phyloP scores from a whole-genome alignment of 495 filamentous ascomycete species.

The Hyphodiscus hymeniophilus region DNA sequence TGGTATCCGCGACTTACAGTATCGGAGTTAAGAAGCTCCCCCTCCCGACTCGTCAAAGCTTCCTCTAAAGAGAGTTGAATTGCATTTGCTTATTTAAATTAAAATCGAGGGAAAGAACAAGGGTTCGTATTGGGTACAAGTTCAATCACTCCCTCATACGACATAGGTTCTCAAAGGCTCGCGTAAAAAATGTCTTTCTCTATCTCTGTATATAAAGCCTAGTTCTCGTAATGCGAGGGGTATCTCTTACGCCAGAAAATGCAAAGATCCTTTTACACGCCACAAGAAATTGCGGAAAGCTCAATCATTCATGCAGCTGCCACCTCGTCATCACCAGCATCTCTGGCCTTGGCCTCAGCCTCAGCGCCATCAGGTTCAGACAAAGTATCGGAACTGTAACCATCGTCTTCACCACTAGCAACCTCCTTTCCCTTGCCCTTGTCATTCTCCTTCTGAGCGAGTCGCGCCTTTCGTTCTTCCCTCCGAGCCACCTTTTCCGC shows the following conservation, averaged over 20 bases:
- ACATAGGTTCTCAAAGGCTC: neutral
- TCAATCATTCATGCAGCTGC: conserved; percentile 2
- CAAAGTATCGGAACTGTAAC: conserved; percentile 4
- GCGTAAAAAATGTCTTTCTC: neutral
- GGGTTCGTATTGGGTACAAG: no score
- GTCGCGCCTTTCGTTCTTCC: neutral
- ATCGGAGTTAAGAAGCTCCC: conserved; percentile 1
- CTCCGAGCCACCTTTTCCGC: conserved; percentile 12
- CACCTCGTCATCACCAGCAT: conserved; percentile 2
- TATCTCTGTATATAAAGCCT: neutral
- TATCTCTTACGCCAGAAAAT: conserved; percentile 7
- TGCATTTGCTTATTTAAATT: neutral
- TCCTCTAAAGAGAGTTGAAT: neutral
- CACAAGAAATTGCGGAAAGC: conserved; percentile 1
- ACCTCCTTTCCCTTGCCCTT: conserved; percentile 13
- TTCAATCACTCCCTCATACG: no score
- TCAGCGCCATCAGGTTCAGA: conserved; percentile 8
- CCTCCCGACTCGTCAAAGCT: neutral
- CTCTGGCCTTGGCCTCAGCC: no score
- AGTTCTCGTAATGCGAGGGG: conserved; percentile 1
- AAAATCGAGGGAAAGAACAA: no score
- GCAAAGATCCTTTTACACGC: neutral
- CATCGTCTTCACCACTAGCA: neutral
- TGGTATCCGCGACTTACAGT: neutral
- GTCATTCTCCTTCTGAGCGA: conserved; percentile 15